Percentiles rank a stretch among this genome's conserved stretches.
phyloP scores from a whole-genome alignment of 306 rosid genomes.

The Malus fusca region DNA sequence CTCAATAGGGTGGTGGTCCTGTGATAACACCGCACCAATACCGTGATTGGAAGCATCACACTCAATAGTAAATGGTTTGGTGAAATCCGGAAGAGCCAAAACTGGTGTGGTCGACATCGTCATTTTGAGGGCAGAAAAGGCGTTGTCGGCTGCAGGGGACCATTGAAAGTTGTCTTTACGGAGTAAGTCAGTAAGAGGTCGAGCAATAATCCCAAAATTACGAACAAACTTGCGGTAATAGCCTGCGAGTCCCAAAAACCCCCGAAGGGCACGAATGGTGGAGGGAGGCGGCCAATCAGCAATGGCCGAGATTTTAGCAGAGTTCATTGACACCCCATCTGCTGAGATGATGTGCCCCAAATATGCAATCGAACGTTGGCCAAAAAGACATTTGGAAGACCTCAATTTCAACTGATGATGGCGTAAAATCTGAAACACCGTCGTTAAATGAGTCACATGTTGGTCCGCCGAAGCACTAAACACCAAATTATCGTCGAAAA shows the following conservation, averaged over 20 bases:
- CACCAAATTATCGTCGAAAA: background rate
- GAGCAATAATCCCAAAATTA: background rate
- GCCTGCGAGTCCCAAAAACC: background rate
- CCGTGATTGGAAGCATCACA: background rate
- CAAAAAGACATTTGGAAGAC: background rate
- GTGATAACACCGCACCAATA: background rate
- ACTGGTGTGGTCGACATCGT: background rate
- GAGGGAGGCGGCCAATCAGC: background rate
- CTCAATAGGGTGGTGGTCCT: too few species aligned
- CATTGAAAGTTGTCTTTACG: background rate
- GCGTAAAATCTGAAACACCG: background rate
- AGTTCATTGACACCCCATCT: background rate
- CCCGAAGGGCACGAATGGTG: background rate
- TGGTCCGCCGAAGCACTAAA: background rate
- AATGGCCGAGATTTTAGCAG: background rate
- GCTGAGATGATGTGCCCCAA: background rate
- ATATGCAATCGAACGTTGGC: background rate
- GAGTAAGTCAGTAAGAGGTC: background rate
- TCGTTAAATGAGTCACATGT: background rate
- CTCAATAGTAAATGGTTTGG: background rate
- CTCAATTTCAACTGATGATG: background rate
- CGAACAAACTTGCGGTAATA: background rate
- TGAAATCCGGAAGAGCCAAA: background rate
- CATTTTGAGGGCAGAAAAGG: background rate
- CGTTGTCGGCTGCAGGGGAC: background rate